Conservation (phyloP, 106 monocot genomes). For the Acorus calamus region DNA sequence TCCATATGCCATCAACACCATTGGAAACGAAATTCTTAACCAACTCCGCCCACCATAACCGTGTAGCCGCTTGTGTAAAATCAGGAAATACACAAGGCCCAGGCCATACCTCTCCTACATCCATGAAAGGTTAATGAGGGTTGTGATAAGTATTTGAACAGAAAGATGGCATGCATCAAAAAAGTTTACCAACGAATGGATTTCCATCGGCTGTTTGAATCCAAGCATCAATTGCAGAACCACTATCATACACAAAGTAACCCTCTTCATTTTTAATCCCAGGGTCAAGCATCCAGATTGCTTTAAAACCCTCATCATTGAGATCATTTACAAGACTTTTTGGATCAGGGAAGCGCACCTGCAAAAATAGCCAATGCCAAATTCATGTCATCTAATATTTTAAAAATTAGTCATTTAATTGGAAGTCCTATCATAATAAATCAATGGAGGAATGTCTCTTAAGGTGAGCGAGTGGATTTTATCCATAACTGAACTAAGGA, state of each 20-base stretch:
- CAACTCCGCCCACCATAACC: constrained; percentile 86
- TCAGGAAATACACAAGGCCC: constrained; percentile 98
- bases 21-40: constrained; percentile 75
- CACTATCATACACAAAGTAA: constrained; percentile 90
- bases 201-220: constrained; percentile 57
- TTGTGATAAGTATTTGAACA: too few relatives aligned
- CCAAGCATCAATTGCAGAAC: constrained; percentile 69
- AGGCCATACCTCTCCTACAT: constrained; percentile 83
- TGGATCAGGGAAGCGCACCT: constrained; percentile 91
- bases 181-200: constrained; percentile 71
- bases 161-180: background rate
- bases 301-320: constrained; percentile 69
- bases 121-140: background rate
- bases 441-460: background rate
- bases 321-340: constrained; percentile 74
- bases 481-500: too few relatives aligned
- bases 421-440: background rate
- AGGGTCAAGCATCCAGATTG: constrained; percentile 99
- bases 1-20: constrained; percentile 99
- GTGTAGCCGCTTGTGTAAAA: constrained; percentile 58
- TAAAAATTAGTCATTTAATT: too few relatives aligned
- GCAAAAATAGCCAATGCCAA: background rate
- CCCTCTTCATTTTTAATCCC: constrained; percentile 89
- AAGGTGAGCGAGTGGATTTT: too few relatives aligned
- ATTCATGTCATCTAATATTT: background rate